Conservation (phyloP, 805 yeast genomes). For the Lachancea dasiensis region DNA sequence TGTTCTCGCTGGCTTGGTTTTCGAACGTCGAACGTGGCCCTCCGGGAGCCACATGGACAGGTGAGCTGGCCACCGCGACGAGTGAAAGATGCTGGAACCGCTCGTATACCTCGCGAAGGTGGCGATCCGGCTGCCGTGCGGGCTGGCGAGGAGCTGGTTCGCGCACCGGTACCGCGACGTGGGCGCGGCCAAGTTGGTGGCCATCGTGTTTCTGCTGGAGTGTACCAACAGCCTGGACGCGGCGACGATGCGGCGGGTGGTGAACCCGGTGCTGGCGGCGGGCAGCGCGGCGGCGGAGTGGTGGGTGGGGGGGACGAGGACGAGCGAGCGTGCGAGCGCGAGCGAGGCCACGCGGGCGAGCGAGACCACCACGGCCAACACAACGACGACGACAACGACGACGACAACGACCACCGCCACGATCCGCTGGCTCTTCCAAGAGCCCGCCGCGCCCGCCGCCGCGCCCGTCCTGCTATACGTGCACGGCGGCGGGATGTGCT, state of each 20-base stretch:
- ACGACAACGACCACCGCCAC: too few relatives aligned
- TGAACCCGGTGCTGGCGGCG: slow-evolving; percentile 2
- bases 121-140: slow-evolving; percentile 5
- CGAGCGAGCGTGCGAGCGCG: too few relatives aligned
- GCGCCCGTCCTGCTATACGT: slow-evolving; percentile 19
- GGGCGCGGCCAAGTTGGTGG: not conserved
- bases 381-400: not conserved
- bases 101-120: slow-evolving; percentile 2
- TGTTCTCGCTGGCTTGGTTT: not conserved
- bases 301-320: slow-evolving; percentile 7
- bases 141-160: not conserved
- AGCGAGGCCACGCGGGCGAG: too few relatives aligned
- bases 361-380: too few relatives aligned
- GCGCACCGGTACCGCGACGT: not conserved
- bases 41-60: too few relatives aligned
- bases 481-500: slow-evolving; percentile 28
- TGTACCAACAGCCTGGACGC: slow-evolving; percentile 4
- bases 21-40: not conserved
- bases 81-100: slow-evolving; percentile 10
- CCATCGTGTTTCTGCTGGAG: slow-evolving; percentile 3
- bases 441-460: slow-evolving; percentile 11
- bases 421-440: slow-evolving; percentile 7
- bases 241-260: slow-evolving; percentile 3
- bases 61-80: too few relatives aligned
- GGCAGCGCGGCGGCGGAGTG: not conserved